These are phyloP conservation scores for Lipomyces yamadae DNA, from an alignment of 805 yeast genomes.

Conservation along the genomic window DNA sequence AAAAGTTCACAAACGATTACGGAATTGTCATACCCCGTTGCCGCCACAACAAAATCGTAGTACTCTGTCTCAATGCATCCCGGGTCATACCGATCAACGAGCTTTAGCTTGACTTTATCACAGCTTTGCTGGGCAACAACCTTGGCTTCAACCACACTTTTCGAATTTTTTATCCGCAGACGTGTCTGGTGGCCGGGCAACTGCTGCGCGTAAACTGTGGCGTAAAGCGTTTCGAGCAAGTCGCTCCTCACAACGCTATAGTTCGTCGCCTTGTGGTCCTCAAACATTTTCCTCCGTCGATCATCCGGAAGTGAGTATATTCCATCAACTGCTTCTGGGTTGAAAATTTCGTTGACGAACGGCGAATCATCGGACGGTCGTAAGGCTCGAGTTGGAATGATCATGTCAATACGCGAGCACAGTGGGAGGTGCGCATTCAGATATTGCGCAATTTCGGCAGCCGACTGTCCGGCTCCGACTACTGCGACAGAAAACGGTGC, in stretches of 20 bases:
- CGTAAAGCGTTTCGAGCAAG: constrained; percentile 37
- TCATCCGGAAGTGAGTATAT: constrained; percentile 24
- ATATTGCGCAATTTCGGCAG: constrained; percentile 39
- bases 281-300: constrained; percentile 23
- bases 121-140: constrained; percentile 3
- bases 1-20: constrained; percentile 10
- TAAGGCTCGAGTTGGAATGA: constrained; percentile 36
- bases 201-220: constrained; percentile 34
- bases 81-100: constrained; percentile 1
- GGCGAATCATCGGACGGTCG: constrained; percentile 42
- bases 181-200: constrained; percentile 33
- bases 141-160: constrained; percentile 16
- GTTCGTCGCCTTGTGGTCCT: constrained; percentile 34
- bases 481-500: constrained; percentile 31
- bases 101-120: constrained; percentile 15
- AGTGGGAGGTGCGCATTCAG: constrained; percentile 22
- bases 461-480: constrained; percentile 41
- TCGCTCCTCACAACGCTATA: constrained; percentile 40
- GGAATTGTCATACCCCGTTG: constrained; percentile 38
- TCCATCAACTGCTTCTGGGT: constrained; percentile 39
- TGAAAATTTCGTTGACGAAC: constrained; percentile 42
- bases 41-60: constrained; percentile 37
- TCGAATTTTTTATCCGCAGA: constrained; percentile 19
- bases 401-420: constrained; percentile 29
- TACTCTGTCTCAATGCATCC: not conserved